These are phyloP conservation scores for Botrytis elliptica DNA, from an alignment of 2,329 filamentous ascomycete species.

Conservation along the genomic window DNA sequence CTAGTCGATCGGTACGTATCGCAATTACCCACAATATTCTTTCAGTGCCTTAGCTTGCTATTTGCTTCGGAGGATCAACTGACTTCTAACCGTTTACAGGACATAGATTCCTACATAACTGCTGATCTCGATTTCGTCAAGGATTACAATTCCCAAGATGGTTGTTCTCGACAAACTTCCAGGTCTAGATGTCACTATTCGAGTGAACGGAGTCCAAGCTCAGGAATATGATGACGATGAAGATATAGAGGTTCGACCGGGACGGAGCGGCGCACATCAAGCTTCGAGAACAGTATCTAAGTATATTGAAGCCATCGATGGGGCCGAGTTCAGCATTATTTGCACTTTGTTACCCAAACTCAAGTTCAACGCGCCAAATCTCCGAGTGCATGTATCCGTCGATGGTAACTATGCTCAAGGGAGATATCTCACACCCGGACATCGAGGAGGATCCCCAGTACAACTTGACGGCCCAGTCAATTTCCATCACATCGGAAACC, in stretches of 20 bases:
- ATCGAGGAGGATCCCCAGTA: no score
- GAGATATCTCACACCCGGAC: no score
- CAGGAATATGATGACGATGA: conserved; percentile 18
- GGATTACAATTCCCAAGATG: conserved; percentile 1
- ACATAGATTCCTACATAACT: no score
- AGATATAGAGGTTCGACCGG: conserved; percentile 14
- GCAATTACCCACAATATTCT: not conserved
- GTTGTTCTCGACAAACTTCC: not conserved
- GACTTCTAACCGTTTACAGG: no score
- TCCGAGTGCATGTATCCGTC: not conserved
- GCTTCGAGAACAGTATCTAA: conserved; percentile 16
- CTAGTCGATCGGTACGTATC: not conserved
- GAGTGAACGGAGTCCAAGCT: not conserved
- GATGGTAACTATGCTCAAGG: not conserved
- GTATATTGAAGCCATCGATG: conserved; percentile 14
- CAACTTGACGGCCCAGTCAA: not conserved
- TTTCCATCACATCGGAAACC: no score
- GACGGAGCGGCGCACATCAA: not conserved
- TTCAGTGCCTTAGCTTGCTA: not conserved
- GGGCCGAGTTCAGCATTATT: conserved; percentile 9
- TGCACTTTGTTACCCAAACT: not conserved
- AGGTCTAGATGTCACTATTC: not conserved
- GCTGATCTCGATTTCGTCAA: no score
- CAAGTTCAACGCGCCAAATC: not conserved
- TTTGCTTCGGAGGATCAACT: not conserved